Conservation (phyloP, 192 early-diverging fungal genomes). For the Umbelopsis ramanniana region DNA sequence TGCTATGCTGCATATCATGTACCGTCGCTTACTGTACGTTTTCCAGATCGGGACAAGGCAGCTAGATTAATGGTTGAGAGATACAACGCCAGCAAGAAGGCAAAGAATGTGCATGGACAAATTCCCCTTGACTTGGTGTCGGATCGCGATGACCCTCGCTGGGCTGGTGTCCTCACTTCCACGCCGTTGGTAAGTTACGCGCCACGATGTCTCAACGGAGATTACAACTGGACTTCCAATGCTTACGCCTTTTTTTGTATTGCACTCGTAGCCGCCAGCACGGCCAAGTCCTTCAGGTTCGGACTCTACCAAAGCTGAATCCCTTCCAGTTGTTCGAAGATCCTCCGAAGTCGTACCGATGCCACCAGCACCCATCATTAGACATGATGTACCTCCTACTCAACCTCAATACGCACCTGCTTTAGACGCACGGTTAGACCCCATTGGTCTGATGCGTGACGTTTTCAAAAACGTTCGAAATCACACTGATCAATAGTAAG, state of each 20-base stretch:
- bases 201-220: no score
- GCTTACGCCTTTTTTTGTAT: background rate
- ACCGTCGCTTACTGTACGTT: background rate
- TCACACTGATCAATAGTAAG: conserved; percentile 54
- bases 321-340: background rate
- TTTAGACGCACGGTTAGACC: conserved; percentile 9
- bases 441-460: conserved; percentile 38
- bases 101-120: conserved; percentile 78
- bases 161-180: conserved; percentile 35
- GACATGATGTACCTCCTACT: background rate
- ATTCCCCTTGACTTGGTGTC: conserved; percentile 81
- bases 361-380: background rate
- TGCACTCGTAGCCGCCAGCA: background rate
- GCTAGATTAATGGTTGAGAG: conserved; percentile 76
- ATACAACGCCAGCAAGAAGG: conserved; percentile 75
- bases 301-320: background rate
- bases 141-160: conserved; percentile 52
- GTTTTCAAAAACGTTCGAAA: conserved; percentile 47
- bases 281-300: no score
- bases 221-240: no score
- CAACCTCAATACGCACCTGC: background rate
- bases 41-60: conserved; percentile 58
- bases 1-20: background rate
- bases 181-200: background rate
- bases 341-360: background rate